Percentiles rank a stretch among this genome's conserved stretches.
phyloP scores from a whole-genome alignment of 805 yeast genomes.

The Lipomyces chichibuensis region DNA sequence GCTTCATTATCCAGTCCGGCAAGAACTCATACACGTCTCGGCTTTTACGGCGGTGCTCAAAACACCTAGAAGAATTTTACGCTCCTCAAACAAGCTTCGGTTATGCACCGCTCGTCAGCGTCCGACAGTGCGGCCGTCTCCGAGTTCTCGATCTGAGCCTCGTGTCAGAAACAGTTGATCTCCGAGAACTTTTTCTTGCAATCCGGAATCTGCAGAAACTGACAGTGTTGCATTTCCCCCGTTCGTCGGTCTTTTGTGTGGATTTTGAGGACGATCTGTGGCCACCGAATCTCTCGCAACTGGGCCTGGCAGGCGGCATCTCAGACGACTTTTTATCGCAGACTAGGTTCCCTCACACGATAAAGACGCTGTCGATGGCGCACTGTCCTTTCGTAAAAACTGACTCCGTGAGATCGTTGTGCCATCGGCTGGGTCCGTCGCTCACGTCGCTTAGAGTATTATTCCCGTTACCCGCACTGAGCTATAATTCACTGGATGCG shows the following conservation, averaged over 20 bases:
- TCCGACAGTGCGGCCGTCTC: constrained; percentile 68
- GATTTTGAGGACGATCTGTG: constrained; percentile 56
- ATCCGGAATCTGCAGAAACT: constrained; percentile 63
- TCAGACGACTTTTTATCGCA: constrained; percentile 74
- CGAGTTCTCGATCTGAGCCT: constrained; percentile 73
- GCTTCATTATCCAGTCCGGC: constrained; percentile 84
- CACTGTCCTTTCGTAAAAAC: constrained; percentile 83
- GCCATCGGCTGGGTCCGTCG: constrained; percentile 66
- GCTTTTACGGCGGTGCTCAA: constrained; percentile 73
- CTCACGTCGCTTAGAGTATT: constrained; percentile 66
- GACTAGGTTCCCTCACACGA: constrained; percentile 72
- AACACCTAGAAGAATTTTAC: constrained; percentile 64
- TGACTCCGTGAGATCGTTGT: constrained; percentile 62
- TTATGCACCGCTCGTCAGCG: constrained; percentile 79
- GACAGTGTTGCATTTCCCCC: constrained; percentile 81
- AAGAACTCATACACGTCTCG: constrained; percentile 88
- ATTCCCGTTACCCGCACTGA: constrained; percentile 86
- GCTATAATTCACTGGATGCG: constrained; percentile 69
- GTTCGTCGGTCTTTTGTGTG: constrained; percentile 75
- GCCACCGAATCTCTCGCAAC: constrained; percentile 76
- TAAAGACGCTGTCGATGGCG: constrained; percentile 73
- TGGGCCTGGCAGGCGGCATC: constrained; percentile 87
- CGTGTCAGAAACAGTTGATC: constrained; percentile 87
- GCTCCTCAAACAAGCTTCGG: constrained; percentile 98
- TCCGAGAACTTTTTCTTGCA: constrained; percentile 76